A percentile compares a stretch with the other conserved stretches of the same genome.
phyloP scores from a whole-genome alignment of 805 yeast genomes.

The Pichia deserticola region DNA sequence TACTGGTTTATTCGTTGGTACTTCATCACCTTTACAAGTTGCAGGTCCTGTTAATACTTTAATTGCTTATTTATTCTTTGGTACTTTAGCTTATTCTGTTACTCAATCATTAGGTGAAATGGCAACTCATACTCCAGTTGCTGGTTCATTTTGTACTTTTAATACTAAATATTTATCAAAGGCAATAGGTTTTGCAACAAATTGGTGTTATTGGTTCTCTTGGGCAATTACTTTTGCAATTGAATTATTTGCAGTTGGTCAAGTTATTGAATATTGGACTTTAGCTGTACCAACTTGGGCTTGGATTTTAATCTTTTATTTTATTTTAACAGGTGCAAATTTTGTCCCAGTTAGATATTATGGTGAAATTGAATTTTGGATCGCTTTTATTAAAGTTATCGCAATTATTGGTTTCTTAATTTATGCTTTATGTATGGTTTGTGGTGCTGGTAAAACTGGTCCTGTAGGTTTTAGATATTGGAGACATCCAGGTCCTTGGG shows the following conservation, averaged over 20 bases:
- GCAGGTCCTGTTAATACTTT: constrained; percentile 69
- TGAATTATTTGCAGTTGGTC: constrained; percentile 67
- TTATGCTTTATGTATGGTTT: constrained; percentile 62
- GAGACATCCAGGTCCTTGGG: constrained; percentile 76
- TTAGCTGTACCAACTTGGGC: constrained; percentile 60
- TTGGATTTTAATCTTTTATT: constrained; percentile 65
- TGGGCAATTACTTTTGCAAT: constrained; percentile 74
- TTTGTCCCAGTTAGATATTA: constrained; percentile 61
- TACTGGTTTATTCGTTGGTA: constrained; percentile 67
- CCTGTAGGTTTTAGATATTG: constrained; percentile 76
- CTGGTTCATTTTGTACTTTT: constrained; percentile 63
- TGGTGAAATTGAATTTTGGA: constrained; percentile 75
- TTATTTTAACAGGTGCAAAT: constrained; percentile 45
- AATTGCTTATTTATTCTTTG: constrained; percentile 60
- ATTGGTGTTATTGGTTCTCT: constrained; percentile 70
- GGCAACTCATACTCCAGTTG: constrained; percentile 70
- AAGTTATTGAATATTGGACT: constrained; percentile 60
- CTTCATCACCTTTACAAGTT: constrained; percentile 42
- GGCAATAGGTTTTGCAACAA: constrained; percentile 66
- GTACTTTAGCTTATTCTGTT: constrained; percentile 54
- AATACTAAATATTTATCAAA: constrained; percentile 61
- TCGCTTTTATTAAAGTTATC: constrained; percentile 56
- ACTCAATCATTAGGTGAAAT: constrained; percentile 72
- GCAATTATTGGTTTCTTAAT: constrained; percentile 67
- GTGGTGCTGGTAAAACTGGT: constrained; percentile 64